phyloP scores from a whole-genome alignment of 2,329 filamentous ascomycete species.

The Ilyonectria robusta region DNA sequence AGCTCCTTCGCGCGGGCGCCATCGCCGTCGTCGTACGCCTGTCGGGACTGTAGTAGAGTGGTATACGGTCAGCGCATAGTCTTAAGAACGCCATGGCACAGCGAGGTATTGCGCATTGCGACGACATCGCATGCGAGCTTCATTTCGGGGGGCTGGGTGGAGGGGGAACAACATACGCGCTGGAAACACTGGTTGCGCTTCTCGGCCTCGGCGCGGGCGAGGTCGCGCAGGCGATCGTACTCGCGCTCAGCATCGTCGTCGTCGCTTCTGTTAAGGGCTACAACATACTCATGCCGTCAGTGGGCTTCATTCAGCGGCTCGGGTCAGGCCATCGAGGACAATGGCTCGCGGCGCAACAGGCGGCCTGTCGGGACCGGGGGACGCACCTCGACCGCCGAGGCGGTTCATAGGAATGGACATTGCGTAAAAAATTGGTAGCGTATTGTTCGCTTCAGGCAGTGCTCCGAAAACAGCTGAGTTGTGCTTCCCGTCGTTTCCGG shows the following conservation, averaged over 20 bases:
- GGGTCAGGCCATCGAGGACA: conserved; percentile 32
- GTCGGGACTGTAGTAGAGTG: conserved; percentile 67
- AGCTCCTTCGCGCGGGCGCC: conserved; percentile 86
- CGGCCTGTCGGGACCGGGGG: conserved; percentile 12
- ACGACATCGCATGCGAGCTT: background rate
- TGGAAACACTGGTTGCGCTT: conserved; percentile 86
- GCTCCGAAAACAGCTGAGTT: conserved; percentile 1
- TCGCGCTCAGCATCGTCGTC: conserved; percentile 81
- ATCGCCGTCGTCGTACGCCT: conserved; percentile 88
- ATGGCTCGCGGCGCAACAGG: conserved; percentile 21
- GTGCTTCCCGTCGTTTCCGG: background rate
- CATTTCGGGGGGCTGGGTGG: background rate
- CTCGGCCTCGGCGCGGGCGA: conserved; percentile 84
- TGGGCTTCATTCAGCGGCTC: conserved; percentile 17
- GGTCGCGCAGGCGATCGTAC: conserved; percentile 90
- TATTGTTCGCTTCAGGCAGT: conserved; percentile 5
- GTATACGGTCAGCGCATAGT: conserved; percentile 29
- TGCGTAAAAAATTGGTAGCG: conserved; percentile 22
- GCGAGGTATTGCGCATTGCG: background rate
- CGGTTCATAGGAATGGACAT: conserved; percentile 61
- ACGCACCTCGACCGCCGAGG: conserved; percentile 62
- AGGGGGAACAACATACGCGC: conserved; percentile 62
- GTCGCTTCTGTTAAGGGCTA: conserved; percentile 83
- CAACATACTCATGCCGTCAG: conserved; percentile 30
- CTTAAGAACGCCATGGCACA: background rate